Conservation (phyloP, 306 rosid species). For the Biancaea sappan region DNA sequence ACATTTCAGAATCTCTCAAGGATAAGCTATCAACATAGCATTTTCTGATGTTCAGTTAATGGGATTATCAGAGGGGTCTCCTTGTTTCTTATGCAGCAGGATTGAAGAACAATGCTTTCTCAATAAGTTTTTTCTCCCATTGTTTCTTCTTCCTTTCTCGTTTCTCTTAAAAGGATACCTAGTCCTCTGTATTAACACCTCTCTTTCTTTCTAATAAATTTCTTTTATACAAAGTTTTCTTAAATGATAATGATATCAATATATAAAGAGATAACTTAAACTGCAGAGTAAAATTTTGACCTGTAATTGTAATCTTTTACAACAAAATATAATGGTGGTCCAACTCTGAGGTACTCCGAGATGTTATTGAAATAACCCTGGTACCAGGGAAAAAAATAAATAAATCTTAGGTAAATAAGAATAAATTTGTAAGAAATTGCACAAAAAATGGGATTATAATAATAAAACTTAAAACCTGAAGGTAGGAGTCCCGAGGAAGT, state of each 20-base stretch:
- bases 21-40: background rate
- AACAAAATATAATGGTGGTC: conserved; percentile 95
- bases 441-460: conserved; percentile 14
- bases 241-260: conserved; percentile 21
- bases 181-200: background rate
- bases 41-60: background rate
- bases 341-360: conserved; percentile 85
- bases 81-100: background rate
- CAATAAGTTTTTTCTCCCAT: background rate
- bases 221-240: background rate
- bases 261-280: conserved; percentile 8
- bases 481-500: conserved; percentile 98
- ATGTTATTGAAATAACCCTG: conserved; percentile 84
- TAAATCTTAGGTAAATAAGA: conserved; percentile 16
- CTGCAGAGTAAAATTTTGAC: conserved; percentile 46
- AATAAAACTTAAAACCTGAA: conserved; percentile 66
- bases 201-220: background rate
- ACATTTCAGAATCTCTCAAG: background rate
- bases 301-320: conserved; percentile 91
- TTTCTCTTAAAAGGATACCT: background rate
- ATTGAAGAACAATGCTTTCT: background rate
- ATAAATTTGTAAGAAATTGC: conserved; percentile 28
- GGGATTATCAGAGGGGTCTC: background rate
- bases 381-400: conserved; percentile 10
- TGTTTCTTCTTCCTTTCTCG: background rate